These are phyloP conservation scores for Chloris gayana DNA, from an alignment of 176 grass and related monocot genomes.

Conservation along the genomic window DNA sequence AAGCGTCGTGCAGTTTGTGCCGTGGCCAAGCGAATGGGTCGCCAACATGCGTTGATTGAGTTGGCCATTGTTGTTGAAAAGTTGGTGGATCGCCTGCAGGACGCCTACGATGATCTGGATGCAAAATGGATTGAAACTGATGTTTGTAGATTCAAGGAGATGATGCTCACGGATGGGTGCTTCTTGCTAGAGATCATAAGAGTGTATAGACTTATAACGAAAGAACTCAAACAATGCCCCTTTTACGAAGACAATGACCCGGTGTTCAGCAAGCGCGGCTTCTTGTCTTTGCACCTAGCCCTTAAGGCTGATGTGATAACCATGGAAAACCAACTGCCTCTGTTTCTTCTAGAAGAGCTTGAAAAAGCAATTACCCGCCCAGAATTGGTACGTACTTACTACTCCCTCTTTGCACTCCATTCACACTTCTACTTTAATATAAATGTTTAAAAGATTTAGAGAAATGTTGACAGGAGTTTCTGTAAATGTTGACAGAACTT, in stretches of 20 bases:
- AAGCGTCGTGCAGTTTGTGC: constrained; percentile 49
- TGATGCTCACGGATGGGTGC: constrained; percentile 58
- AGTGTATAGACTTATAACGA: not conserved
- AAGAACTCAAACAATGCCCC: too few relatives aligned
- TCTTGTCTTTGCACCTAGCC: not conserved
- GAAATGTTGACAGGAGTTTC: too few relatives aligned
- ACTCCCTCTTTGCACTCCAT: too few relatives aligned
- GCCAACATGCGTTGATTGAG: not conserved
- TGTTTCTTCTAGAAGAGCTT: too few relatives aligned
- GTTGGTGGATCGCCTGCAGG: constrained; percentile 22
- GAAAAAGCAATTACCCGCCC: too few relatives aligned
- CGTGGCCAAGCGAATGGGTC: constrained; percentile 34
- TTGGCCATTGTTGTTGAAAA: constrained; percentile 37
- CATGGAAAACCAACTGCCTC: constrained; percentile 54
- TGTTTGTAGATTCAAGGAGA: constrained; percentile 36
- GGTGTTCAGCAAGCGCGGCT: constrained; percentile 19
- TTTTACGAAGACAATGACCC: constrained; percentile 41
- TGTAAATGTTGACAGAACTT: too few relatives aligned
- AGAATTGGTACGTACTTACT: too few relatives aligned
- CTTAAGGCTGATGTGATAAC: constrained; percentile 39
- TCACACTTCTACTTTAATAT: too few relatives aligned
- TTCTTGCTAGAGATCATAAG: constrained; percentile 56
- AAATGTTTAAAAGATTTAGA: too few relatives aligned
- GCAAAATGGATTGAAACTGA: constrained; percentile 25
- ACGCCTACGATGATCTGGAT: constrained; percentile 32